Conservation (phyloP, 2,329 filamentous ascomycete genomes). For the Microsporum ferrugineum region DNA sequence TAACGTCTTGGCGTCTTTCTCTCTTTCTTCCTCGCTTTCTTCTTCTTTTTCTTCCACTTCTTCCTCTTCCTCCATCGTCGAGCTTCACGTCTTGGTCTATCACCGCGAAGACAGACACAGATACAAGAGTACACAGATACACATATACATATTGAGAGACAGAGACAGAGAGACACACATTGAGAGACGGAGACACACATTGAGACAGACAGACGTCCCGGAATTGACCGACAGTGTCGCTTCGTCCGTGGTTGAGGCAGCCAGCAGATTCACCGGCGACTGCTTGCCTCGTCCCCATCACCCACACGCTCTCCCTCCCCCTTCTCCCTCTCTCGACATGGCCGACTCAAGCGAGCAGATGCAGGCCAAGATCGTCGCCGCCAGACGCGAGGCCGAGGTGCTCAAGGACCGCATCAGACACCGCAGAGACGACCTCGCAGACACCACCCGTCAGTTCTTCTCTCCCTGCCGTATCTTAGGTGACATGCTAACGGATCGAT, state of each 20-base stretch:
- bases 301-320: background rate
- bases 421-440: constrained; percentile 98
- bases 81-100: background rate
- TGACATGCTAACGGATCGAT: background rate
- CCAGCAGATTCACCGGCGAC: no score
- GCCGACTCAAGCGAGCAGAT: constrained; percentile 49
- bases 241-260: no score
- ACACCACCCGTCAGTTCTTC: constrained; percentile 76
- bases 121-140: no score
- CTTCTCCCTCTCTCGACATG: constrained; percentile 22
- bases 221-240: no score
- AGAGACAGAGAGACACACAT: no score
- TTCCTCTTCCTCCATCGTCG: background rate
- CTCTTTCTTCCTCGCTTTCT: background rate
- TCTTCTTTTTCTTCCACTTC: background rate
- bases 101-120: no score
- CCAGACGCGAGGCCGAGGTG: constrained; percentile 92
- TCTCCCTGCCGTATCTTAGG: constrained; percentile 7
- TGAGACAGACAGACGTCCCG: no score
- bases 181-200: no score
- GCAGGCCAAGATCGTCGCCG: constrained; percentile 85
- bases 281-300: no score
- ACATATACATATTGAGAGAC: no score
- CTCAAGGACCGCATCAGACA: constrained; percentile 98
- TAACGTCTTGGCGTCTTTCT: background rate